Conservation (phyloP, 2,329 filamentous ascomycete species). For the Cadophora gregata region DNA sequence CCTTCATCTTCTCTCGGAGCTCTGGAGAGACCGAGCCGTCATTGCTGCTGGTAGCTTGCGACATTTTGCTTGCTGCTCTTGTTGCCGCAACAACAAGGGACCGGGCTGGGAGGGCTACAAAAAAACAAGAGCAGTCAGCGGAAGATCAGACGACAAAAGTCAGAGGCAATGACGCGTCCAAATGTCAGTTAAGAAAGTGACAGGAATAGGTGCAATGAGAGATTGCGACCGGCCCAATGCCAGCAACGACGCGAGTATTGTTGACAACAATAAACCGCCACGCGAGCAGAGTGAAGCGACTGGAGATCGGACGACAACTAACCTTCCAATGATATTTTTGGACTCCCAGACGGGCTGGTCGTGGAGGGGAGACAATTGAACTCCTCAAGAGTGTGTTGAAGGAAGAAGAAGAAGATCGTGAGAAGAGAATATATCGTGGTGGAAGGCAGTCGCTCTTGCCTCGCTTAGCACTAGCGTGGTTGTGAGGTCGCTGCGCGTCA, state of each 20-base stretch:
- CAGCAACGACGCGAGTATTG: neutral
- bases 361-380: neutral
- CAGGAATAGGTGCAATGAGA: neutral
- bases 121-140: neutral
- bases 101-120: neutral
- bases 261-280: constrained; percentile 4
- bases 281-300: neutral
- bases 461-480: constrained; percentile 8
- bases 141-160: neutral
- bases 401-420: constrained; percentile 2
- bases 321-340: neutral
- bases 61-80: neutral
- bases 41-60: neutral
- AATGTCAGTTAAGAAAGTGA: neutral
- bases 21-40: neutral
- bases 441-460: neutral
- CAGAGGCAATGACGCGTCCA: neutral
- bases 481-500: neutral
- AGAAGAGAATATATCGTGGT: neutral
- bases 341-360: neutral
- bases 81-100: neutral
- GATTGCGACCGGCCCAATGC: neutral
- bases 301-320: neutral
- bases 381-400: neutral
- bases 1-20: neutral